phyloP scores from a whole-genome alignment of 805 yeast genomes.

The Yamadazyma olivae region DNA sequence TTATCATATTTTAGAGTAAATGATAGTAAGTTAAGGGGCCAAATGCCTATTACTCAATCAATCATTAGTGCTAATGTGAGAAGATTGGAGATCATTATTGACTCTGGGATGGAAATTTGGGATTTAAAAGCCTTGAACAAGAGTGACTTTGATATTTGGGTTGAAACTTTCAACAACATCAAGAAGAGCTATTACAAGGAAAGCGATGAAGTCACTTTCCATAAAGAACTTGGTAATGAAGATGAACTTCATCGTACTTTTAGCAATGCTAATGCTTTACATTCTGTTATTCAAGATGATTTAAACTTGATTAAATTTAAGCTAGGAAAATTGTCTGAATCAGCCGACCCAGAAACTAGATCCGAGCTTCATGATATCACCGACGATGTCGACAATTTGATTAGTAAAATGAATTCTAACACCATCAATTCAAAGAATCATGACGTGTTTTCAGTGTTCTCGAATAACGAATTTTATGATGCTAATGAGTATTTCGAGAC shows the following conservation, averaged over 20 bases:
- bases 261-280: background rate
- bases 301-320: conserved; percentile 15
- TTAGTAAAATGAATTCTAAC: conserved; percentile 13
- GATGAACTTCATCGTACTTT: no score
- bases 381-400: conserved; percentile 18
- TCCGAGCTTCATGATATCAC: conserved; percentile 7
- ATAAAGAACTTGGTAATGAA: conserved; percentile 8
- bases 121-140: conserved; percentile 64
- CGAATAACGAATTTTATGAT: conserved; percentile 45
- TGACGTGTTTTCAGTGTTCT: conserved; percentile 28
- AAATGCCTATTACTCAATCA: conserved; percentile 81
- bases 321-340: conserved; percentile 2
- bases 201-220: conserved; percentile 4
- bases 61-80: conserved; percentile 77
- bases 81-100: conserved; percentile 70
- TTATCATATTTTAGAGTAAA: conserved; percentile 78
- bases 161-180: conserved; percentile 65
- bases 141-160: conserved; percentile 78
- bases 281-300: conserved; percentile 14
- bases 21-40: conserved; percentile 78
- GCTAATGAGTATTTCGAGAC: conserved; percentile 63
- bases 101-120: conserved; percentile 97
- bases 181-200: conserved; percentile 23
- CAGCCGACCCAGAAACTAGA: background rate
- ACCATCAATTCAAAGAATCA: conserved; percentile 8